phyloP scores from a whole-genome alignment of 768 basidiomycete species.

The Collybia sp. region DNA sequence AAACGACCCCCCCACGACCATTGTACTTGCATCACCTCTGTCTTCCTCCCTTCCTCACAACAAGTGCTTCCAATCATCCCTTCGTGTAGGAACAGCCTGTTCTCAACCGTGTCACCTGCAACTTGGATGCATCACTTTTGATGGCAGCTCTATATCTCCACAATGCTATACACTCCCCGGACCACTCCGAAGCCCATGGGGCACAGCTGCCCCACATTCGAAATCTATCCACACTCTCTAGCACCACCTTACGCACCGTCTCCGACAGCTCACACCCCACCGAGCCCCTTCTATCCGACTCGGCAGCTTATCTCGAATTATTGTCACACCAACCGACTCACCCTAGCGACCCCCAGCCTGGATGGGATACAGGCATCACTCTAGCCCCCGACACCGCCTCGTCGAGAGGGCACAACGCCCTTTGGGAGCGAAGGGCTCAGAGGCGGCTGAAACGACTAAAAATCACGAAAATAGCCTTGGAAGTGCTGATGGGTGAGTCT shows the following conservation, averaged over 20 bases:
- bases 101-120: no score
- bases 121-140: constrained; percentile 6
- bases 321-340: constrained; percentile 25
- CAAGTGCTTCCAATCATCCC: no score
- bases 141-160: constrained; percentile 64
- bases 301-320: constrained; percentile 26
- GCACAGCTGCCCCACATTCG: constrained; percentile 41
- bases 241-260: constrained; percentile 30
- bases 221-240: constrained; percentile 31
- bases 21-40: no score
- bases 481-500: constrained; percentile 34
- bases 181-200: constrained; percentile 15
- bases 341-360: constrained; percentile 17
- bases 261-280: constrained; percentile 36
- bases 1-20: no score
- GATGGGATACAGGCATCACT: constrained; percentile 21
- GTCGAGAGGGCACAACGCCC: constrained; percentile 21
- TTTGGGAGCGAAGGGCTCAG: constrained; percentile 16
- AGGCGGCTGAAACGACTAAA: constrained; percentile 25
- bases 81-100: no score
- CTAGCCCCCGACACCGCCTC: constrained; percentile 20
- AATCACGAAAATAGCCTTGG: constrained; percentile 21
- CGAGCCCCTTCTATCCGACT: constrained; percentile 36
- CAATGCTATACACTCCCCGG: constrained; percentile 42
- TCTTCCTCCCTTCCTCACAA: no score